Base-by-base conservation (phyloP, 179 eudicot species). In the Spergularia azorica region DNA sequence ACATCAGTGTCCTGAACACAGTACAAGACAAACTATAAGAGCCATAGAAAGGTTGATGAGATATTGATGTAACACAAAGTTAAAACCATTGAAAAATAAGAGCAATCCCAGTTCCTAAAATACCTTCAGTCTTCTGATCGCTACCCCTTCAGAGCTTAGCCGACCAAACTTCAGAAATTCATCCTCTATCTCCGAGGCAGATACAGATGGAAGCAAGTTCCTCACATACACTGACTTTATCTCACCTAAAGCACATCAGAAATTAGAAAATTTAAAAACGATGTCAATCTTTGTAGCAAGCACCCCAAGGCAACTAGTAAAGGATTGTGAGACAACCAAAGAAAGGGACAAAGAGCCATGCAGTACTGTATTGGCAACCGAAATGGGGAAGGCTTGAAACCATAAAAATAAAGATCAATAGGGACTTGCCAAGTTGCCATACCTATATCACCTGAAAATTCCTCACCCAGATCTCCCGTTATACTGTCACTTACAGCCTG, bases 121-220 rank as follows among this genome's bases (percentile, higher is more conserved):
- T 61, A 94, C 99, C 95, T 92, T 90, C 65, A 88, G 82, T 74
- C 87, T 87, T 85, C 97, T 88, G 66, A 96, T 92, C 46, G 91
- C 94, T 60, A 95, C 99, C 52, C 93, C 98, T 83, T 87, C 96
- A 63, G 82, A 81, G 74, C 83, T 82, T 63, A 96, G 86, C 82
- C 80, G 87, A 21, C 99, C 99, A 64, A 94, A 96, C 79, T 89
- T 91, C 86, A 81, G 87, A 76, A 96, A 94, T 78, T 87, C 99
- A 81, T 89, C 96, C 86, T 89, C 97, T 63, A 94, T 83, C 77
- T 94, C 96, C 38, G 89, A 86, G 67, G 92, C 83, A 82, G 94
- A 81, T 73, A 91, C 86, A 32, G 86, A 82, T 11, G 88, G 87
- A 72, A 91, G 88, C 83, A 96, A 86, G 84, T 89, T 92, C 87